These are phyloP conservation scores for Pythium grandisporangium DNA, from an alignment of 352 stramenopile genomes.

Conservation along the genomic window DNA sequence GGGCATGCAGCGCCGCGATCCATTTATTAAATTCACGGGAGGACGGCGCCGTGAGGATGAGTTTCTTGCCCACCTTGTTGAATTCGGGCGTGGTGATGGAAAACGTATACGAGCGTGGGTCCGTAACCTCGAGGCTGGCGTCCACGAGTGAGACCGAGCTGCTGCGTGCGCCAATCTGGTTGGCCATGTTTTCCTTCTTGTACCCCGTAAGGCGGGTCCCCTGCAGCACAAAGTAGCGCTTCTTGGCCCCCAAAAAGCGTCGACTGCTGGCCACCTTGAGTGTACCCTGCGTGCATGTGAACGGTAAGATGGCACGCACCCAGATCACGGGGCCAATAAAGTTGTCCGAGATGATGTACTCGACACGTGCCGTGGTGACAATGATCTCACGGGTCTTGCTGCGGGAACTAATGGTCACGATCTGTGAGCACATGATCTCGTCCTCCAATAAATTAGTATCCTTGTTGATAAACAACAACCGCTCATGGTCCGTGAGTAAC, in stretches of 20 bases:
- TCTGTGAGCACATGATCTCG: conserved; percentile 83
- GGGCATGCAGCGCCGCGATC: conserved; percentile 48
- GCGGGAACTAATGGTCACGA: conserved; percentile 80
- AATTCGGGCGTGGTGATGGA: conserved; percentile 74
- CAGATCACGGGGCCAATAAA: conserved; percentile 79
- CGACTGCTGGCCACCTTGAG: conserved; percentile 75
- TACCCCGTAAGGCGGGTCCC: conserved; percentile 22
- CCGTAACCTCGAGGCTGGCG: conserved; percentile 53
- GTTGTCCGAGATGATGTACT: conserved; percentile 80
- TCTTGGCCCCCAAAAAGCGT: conserved; percentile 77
- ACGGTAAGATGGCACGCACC: conserved; percentile 78
- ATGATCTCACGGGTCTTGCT: conserved; percentile 70
- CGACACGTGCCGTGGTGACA: conserved; percentile 57
- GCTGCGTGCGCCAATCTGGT: conserved; percentile 65
- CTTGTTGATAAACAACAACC: conserved; percentile 82
- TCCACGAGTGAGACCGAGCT: conserved; percentile 56
- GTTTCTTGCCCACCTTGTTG: conserved; percentile 61
- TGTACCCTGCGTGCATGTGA: conserved; percentile 76
- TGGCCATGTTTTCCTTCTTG: conserved; percentile 31
- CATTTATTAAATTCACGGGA: conserved; percentile 83
- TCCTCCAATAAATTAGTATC: conserved; percentile 85
- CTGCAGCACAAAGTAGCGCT: conserved; percentile 63
- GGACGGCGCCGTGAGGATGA: conserved; percentile 65
- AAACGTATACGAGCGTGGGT: conserved; percentile 61
- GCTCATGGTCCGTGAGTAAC: conserved; percentile 78